Evolutionary conservation across 2,329 filamentous ascomycete species (phyloP).

Genomic region (Coniochaeta sp.): DNA sequence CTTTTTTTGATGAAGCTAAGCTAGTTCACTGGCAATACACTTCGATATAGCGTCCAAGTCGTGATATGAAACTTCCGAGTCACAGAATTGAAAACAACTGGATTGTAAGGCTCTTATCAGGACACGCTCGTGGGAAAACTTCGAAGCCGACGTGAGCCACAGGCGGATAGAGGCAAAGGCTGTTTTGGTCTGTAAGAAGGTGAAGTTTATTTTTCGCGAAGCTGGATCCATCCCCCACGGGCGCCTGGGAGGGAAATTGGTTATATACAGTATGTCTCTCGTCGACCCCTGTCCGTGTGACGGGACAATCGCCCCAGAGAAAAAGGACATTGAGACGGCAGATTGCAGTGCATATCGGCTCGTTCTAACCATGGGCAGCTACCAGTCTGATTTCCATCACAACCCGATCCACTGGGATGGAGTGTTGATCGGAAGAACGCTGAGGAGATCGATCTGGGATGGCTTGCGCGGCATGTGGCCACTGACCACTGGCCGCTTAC

Average conservation of each 20-base stretch:
- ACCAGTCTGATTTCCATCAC: neutral
- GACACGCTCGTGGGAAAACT: neutral
- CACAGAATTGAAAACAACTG: neutral
- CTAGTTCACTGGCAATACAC: neutral
- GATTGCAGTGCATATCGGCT: neutral
- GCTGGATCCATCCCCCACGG: neutral
- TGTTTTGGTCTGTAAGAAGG: neutral
- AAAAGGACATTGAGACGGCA: neutral
- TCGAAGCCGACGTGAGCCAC: neutral
- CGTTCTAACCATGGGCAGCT: neutral
- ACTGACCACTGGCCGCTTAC: neutral
- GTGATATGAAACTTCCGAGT: neutral
- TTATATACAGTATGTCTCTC: neutral
- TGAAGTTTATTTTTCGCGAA: neutral
- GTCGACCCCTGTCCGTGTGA: neutral
- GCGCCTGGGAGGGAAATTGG: neutral
- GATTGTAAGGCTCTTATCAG: neutral
- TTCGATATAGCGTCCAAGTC: neutral
- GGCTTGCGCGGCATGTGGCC: neutral
- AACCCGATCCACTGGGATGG: neutral
- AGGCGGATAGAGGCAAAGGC: neutral
- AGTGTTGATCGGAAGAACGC: conserved; percentile 1
- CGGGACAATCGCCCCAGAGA: neutral
- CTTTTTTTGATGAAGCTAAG: neutral
- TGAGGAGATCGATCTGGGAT: conserved; percentile 5